phyloP scores from a whole-genome alignment of 352 stramenopile genomes.

The Phytophthora capsici region DNA sequence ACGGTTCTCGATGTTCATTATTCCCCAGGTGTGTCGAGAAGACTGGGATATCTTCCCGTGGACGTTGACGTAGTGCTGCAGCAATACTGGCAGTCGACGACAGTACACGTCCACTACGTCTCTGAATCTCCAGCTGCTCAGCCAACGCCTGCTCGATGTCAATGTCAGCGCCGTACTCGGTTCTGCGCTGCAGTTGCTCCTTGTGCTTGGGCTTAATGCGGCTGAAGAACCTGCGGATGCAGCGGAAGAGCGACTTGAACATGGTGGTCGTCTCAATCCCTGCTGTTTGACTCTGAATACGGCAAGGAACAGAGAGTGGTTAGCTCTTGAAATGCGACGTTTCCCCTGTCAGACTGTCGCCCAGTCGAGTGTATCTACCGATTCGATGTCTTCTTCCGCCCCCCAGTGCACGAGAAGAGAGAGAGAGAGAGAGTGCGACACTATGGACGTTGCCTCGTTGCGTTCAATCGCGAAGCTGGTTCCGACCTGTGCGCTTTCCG shows the following conservation, averaged over 20 bases:
- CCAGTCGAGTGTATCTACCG: conserved; percentile 30
- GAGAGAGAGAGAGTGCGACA: conserved; percentile 12
- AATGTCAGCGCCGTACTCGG: conserved; percentile 37
- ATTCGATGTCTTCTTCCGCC: conserved; percentile 35
- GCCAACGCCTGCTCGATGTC: conserved; percentile 49
- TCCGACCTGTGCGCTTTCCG: conserved; percentile 20
- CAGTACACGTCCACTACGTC: conserved; percentile 37
- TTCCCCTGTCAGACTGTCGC: conserved; percentile 1
- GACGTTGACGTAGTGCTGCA: conserved; percentile 39
- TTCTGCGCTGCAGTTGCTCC: conserved; percentile 21
- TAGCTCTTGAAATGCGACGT: conserved; percentile 19
- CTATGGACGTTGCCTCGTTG: conserved; percentile 22
- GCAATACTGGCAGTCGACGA: conserved; percentile 50
- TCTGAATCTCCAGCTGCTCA: conserved; percentile 43
- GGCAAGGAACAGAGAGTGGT: conserved; percentile 9
- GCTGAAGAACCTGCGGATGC: conserved; percentile 41
- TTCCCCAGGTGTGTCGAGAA: conserved; percentile 38
- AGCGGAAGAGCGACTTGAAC: conserved; percentile 48
- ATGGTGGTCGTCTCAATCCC: conserved; percentile 15
- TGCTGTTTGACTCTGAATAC: conserved; percentile 21
- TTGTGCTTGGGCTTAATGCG: conserved; percentile 35
- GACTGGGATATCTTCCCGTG: conserved; percentile 34
- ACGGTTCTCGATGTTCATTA: conserved; percentile 28
- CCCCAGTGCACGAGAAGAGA: conserved; percentile 8
- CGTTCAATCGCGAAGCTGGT: too few relatives aligned